Percentiles rank a stretch among this genome's conserved stretches.
Conservation (phyloP, 768 basidiomycete species). For the Candolleomyces aberdarensis region DNA sequence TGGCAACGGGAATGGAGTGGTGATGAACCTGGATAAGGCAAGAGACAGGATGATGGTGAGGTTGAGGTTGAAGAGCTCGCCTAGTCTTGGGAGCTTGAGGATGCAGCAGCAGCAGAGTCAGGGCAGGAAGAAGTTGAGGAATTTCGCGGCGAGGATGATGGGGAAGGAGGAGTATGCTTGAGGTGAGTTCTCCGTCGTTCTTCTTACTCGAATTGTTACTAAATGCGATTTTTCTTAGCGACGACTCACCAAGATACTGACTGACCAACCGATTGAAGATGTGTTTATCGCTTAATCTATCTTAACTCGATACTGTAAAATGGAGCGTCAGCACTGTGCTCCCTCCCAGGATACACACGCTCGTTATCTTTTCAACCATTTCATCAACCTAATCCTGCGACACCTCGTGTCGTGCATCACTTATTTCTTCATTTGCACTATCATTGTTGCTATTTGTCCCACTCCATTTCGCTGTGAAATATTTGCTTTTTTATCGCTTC, state of each 20-base stretch:
- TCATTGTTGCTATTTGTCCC: no score
- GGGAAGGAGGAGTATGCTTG: neutral
- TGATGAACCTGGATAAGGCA: neutral
- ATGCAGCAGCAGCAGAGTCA: neutral
- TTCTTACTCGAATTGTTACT: neutral
- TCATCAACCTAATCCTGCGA: neutral
- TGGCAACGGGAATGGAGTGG: neutral
- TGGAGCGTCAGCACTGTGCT: neutral
- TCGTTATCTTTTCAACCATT: neutral
- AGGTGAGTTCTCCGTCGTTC: neutral
- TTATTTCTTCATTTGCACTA: no score
- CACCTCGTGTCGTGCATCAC: neutral
- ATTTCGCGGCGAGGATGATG: constrained; percentile 2
- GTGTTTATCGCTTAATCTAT: neutral
- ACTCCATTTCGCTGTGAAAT: no score
- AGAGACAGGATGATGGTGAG: neutral
- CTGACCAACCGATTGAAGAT: no score
- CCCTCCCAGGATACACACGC: neutral
- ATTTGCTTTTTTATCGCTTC: neutral
- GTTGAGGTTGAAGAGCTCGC: constrained; percentile 1
- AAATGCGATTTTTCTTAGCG: neutral
- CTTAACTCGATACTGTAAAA: neutral
- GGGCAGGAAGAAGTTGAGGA: neutral
- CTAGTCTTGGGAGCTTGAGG: constrained; percentile 1
- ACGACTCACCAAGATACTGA: neutral